phyloP scores from a whole-genome alignment of 208 protist species.

The Phytomonas francai region DNA sequence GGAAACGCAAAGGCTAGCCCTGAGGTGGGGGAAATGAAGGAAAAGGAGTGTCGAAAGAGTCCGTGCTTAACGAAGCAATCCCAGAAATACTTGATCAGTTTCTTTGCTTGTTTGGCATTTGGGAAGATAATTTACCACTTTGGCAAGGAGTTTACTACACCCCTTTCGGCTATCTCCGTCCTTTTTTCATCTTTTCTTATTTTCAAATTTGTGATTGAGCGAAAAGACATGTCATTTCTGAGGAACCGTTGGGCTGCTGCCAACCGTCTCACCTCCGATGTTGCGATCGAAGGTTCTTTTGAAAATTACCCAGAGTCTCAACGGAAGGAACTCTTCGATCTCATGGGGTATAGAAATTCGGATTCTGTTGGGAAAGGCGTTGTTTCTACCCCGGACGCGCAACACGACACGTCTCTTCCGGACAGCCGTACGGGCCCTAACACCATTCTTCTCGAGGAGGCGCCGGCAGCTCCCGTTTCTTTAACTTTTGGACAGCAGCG shows the following conservation, averaged over 20 bases:
- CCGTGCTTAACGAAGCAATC: not conserved
- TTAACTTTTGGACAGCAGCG: conserved; percentile 12
- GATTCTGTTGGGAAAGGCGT: not conserved
- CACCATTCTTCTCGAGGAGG: too few species aligned
- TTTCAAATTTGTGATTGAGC: conserved; percentile 2
- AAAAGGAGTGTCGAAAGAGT: too few species aligned
- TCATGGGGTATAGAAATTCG: not conserved
- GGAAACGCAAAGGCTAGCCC: too few species aligned
- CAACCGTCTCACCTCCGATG: not conserved
- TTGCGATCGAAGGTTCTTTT: not conserved
- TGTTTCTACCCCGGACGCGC: too few species aligned
- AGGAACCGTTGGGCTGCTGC: not conserved
- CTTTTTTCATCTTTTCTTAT: conserved; percentile 9
- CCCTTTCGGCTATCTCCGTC: not conserved
- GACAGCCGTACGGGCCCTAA: too few species aligned
- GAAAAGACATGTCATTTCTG: not conserved
- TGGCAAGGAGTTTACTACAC: not conserved
- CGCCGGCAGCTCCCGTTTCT: not conserved
- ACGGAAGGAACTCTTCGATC: not conserved
- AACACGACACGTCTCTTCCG: too few species aligned
- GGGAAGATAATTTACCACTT: not conserved
- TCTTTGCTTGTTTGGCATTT: conserved; percentile 2
- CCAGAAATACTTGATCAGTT: not conserved
- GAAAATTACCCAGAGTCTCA: not conserved
- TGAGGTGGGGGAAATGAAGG: too few species aligned